A percentile compares a stretch with the other conserved stretches of the same genome.
phyloP scores from a whole-genome alignment of 2,329 filamentous ascomycete species.

The Pseudogymnoascus destructans region DNA sequence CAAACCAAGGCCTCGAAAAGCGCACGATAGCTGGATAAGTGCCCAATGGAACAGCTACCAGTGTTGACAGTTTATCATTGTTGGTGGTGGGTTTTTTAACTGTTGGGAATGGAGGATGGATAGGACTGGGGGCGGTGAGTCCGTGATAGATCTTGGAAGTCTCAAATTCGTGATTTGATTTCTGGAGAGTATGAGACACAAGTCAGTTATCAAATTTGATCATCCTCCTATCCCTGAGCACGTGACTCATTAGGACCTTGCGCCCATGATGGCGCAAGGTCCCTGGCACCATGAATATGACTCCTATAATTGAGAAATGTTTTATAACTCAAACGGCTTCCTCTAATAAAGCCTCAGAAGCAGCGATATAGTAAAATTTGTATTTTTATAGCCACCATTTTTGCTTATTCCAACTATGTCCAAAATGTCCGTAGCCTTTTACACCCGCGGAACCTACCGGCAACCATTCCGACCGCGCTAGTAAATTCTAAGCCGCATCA shows the following conservation, averaged over 20 bases:
- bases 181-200: not conserved
- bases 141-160: not conserved
- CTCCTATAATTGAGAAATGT: not conserved
- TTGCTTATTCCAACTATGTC: not conserved
- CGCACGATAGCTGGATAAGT: conserved; percentile 1
- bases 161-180: not conserved
- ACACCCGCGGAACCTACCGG: conserved; percentile 4
- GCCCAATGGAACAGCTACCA: not conserved
- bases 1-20: not conserved
- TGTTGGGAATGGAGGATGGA: not conserved
- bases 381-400: not conserved
- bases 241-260: not conserved
- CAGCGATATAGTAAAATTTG: not conserved
- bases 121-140: not conserved
- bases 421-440: not conserved
- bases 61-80: not conserved
- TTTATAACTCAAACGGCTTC: not conserved
- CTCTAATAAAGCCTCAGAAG: not conserved
- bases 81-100: not conserved
- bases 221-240: not conserved
- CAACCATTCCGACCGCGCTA: conserved; percentile 7
- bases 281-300: not conserved
- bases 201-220: conserved; percentile 4
- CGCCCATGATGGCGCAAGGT: not conserved
- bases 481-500: conserved; percentile 9